phyloP scores from a whole-genome alignment of 2,329 filamentous ascomycete genomes.

The Purpureocillium lavendulum region DNA sequence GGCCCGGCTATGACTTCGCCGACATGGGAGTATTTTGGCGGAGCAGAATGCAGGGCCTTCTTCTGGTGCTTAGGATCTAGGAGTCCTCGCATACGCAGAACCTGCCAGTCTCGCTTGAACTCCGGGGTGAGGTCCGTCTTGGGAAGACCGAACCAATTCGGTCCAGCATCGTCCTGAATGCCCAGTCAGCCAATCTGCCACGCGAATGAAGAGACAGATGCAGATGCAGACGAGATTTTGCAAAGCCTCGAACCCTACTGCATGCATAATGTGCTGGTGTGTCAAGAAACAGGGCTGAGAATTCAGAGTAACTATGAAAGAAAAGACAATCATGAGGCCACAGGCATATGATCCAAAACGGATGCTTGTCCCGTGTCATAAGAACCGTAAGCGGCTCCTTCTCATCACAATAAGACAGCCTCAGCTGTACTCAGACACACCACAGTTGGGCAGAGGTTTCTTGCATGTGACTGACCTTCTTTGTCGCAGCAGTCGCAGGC shows the following conservation, averaged over 20 bases:
- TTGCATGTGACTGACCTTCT: too few species aligned
- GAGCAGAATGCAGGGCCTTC: slow-evolving; percentile 62
- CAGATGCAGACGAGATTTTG: background rate
- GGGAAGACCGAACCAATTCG: slow-evolving; percentile 82
- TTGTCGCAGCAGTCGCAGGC: background rate
- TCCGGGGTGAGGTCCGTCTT: slow-evolving; percentile 76
- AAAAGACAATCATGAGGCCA: slow-evolving; percentile 47
- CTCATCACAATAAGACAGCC: slow-evolving; percentile 27
- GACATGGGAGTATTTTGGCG: slow-evolving; percentile 77
- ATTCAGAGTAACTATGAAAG: slow-evolving; percentile 70
- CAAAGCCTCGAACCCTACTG: background rate
- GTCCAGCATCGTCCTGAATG: slow-evolving; percentile 60
- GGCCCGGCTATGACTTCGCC: slow-evolving; percentile 84
- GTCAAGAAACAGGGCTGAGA: background rate
- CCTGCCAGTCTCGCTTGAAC: slow-evolving; percentile 80
- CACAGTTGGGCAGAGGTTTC: too few species aligned
- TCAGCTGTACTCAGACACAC: background rate
- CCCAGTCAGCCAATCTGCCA: background rate
- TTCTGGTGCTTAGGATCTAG: slow-evolving; percentile 91
- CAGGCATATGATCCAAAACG: slow-evolving; percentile 42
- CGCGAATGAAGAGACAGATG: background rate
- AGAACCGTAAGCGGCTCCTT: slow-evolving; percentile 25
- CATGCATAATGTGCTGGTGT: too few species aligned
- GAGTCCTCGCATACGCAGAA: slow-evolving; percentile 81
- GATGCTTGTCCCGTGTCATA: slow-evolving; percentile 29